These are phyloP conservation scores for Thermothelomyces thermophilus DNA, from an alignment of 2,329 filamentous ascomycete genomes.

Conservation along the genomic window DNA sequence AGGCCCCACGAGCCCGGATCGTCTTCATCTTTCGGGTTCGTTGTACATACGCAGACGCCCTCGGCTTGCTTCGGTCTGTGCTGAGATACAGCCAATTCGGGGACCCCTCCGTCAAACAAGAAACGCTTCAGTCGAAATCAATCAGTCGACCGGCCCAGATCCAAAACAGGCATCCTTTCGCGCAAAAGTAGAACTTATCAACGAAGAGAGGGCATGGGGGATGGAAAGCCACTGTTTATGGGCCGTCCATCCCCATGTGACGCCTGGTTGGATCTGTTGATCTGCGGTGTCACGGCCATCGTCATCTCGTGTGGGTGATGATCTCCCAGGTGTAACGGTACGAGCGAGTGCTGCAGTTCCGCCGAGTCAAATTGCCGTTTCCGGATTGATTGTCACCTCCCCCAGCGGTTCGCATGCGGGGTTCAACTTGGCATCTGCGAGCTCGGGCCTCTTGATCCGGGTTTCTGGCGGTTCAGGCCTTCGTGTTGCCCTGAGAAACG, in stretches of 20 bases:
- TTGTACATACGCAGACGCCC: too few relatives aligned
- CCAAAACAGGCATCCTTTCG: neutral
- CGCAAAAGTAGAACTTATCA: too few relatives aligned
- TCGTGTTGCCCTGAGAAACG: too few relatives aligned
- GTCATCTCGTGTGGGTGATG: neutral
- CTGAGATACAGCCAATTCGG: too few relatives aligned
- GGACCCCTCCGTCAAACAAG: neutral
- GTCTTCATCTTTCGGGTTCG: neutral
- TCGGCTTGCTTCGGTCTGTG: too few relatives aligned
- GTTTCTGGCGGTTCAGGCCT: too few relatives aligned
- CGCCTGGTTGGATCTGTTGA: neutral
- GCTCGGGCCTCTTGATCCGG: too few relatives aligned
- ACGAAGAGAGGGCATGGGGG: too few relatives aligned
- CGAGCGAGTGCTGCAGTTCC: neutral
- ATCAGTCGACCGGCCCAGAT: neutral
- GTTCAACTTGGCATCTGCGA: neutral
- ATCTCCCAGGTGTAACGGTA: neutral
- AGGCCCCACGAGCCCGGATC: neutral
- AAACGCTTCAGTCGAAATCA: neutral
- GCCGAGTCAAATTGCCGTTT: neutral
- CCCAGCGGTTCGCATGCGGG: neutral
- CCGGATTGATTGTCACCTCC: neutral
- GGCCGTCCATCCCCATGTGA: neutral
- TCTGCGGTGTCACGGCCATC: slow-evolving; percentile 7
- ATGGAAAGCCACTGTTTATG: neutral